phyloP scores from a whole-genome alignment of 208 protist species.

The Borovskyia barvae region DNA sequence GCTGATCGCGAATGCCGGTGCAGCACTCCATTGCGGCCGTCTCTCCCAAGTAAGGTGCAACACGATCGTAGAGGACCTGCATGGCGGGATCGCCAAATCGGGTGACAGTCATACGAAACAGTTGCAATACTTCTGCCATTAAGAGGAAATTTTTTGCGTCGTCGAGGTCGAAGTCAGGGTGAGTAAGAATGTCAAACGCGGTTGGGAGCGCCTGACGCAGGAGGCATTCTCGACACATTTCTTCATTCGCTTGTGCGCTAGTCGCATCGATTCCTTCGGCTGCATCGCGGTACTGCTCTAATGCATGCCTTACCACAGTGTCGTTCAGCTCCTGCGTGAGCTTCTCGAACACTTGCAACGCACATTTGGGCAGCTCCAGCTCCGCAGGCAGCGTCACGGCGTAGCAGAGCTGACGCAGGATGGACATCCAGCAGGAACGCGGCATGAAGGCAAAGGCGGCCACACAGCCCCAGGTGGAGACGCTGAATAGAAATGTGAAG shows the following conservation, averaged over 20 bases:
- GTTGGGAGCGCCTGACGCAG: slow-evolving; percentile 25
- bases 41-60: slow-evolving; percentile 33
- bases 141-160: slow-evolving; percentile 74
- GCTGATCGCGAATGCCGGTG: slow-evolving; percentile 39
- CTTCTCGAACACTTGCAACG: slow-evolving; percentile 55
- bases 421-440: slow-evolving; percentile 12
- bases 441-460: slow-evolving; percentile 41
- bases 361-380: slow-evolving; percentile 61
- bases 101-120: slow-evolving; percentile 28
- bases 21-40: slow-evolving; percentile 52
- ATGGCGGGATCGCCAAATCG: slow-evolving; percentile 39
- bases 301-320: background rate
- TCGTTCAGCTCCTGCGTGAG: slow-evolving; percentile 36
- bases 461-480: slow-evolving; percentile 48
- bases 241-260: slow-evolving; percentile 3
- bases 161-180: slow-evolving; percentile 49
- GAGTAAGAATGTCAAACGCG: slow-evolving; percentile 8
- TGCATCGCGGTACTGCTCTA: background rate
- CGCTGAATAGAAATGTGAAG: slow-evolving; percentile 52
- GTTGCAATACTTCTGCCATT: slow-evolving; percentile 46
- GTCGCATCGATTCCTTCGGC: slow-evolving; percentile 3
- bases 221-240: slow-evolving; percentile 11
- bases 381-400: slow-evolving; percentile 50
- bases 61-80: slow-evolving; percentile 46
- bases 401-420: slow-evolving; percentile 41